These are phyloP conservation scores for Bacidia gigantensis DNA, from an alignment of 495 filamentous ascomycete genomes.

Conservation along the genomic window DNA sequence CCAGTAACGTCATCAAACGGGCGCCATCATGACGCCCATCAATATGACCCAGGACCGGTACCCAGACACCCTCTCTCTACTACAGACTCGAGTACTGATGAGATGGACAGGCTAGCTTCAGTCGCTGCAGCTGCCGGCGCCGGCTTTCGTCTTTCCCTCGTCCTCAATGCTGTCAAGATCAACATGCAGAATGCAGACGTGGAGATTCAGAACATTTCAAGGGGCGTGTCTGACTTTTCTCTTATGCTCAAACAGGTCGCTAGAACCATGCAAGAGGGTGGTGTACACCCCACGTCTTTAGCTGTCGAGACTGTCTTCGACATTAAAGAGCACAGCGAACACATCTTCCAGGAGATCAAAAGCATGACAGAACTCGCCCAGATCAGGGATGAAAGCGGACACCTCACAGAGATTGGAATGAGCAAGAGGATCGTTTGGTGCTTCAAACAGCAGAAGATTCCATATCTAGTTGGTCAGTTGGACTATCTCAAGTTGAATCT, in stretches of 20 bases:
- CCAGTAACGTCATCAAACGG: not conserved
- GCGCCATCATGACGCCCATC: not conserved
- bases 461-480: slow-evolving; percentile 32
- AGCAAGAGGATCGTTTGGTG: slow-evolving; percentile 32
- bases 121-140: slow-evolving; percentile 28
- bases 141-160: slow-evolving; percentile 31
- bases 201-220: slow-evolving; percentile 35
- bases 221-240: slow-evolving; percentile 31
- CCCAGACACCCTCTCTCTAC: not conserved
- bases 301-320: slow-evolving; percentile 29
- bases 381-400: slow-evolving; percentile 21
- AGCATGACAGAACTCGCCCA: slow-evolving; percentile 31
- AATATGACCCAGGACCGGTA: not conserved
- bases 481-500: slow-evolving; percentile 34
- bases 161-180: slow-evolving; percentile 31
- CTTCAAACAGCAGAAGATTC: slow-evolving; percentile 32
- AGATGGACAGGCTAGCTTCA: slow-evolving; percentile 13
- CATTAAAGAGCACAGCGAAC: slow-evolving; percentile 28
- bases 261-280: slow-evolving; percentile 22
- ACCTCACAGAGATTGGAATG: slow-evolving; percentile 22
- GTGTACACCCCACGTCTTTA: slow-evolving; percentile 20
- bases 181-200: slow-evolving; percentile 30
- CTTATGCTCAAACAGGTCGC: slow-evolving; percentile 31
- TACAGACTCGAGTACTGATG: not conserved
- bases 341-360: slow-evolving; percentile 32